A percentile compares a stretch with the other conserved stretches of the same genome.
These are phyloP conservation scores for Lactifluus pinguis DNA, from an alignment of 768 basidiomycete genomes.

Conservation along the genomic window DNA sequence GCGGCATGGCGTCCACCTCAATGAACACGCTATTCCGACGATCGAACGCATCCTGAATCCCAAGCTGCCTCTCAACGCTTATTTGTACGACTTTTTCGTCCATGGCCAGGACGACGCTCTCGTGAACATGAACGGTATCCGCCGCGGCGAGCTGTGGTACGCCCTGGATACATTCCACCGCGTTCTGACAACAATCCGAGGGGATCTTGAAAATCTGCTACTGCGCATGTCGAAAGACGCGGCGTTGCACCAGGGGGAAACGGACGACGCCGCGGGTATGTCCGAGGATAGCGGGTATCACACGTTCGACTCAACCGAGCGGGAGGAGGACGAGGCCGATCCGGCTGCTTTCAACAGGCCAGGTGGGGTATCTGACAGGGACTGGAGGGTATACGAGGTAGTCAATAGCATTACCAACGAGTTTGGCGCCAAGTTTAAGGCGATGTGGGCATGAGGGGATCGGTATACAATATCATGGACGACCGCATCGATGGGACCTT, in stretches of 20 bases:
- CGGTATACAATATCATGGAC: not conserved
- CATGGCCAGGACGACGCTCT: conserved; percentile 51
- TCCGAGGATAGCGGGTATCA: conserved; percentile 30
- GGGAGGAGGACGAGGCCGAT: conserved; percentile 22
- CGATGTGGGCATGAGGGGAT: conserved; percentile 38
- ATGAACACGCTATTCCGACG: conserved; percentile 53
- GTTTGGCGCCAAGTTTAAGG: conserved; percentile 51
- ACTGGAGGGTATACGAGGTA: conserved; percentile 50
- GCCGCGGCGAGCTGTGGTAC: conserved; percentile 60
- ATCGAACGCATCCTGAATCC: conserved; percentile 29
- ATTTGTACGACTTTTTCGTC: conserved; percentile 57
- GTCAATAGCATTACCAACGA: conserved; percentile 36
- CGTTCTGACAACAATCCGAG: conserved; percentile 40
- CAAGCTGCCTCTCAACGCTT: conserved; percentile 25
- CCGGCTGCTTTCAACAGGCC: conserved; percentile 28
- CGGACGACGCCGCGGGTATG: conserved; percentile 17
- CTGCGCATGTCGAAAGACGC: conserved; percentile 21
- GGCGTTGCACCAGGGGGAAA: conserved; percentile 9
- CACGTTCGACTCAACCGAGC: conserved; percentile 25
- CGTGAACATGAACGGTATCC: conserved; percentile 44
- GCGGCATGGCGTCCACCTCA: conserved; percentile 45
- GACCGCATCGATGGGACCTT: not conserved
- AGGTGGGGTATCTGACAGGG: conserved; percentile 32
- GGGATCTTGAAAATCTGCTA: conserved; percentile 41
- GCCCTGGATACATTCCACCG: conserved; percentile 49